Conservation (phyloP, 768 basidiomycete genomes). For the Hysterangium stoloniferum region DNA sequence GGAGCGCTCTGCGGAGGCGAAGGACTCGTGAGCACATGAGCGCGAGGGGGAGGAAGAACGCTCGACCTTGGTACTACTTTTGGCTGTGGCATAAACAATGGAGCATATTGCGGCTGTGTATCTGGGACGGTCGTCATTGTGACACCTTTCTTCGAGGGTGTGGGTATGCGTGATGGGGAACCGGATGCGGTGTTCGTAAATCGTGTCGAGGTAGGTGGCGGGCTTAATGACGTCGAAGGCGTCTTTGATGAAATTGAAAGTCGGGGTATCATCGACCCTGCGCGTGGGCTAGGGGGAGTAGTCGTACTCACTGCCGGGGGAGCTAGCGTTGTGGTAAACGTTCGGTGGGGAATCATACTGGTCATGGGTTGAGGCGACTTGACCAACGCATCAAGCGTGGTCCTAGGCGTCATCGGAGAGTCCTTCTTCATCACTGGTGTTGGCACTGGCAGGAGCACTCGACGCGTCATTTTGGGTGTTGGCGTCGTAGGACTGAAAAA, state of each 20-base stretch:
- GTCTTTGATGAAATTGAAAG: neutral
- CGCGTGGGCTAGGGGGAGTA: neutral
- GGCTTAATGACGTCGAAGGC: neutral
- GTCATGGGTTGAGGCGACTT: neutral
- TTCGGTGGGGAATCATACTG: neutral
- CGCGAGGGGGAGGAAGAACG: neutral
- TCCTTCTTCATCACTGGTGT: neutral
- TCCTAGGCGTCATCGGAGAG: neutral
- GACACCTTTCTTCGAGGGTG: neutral
- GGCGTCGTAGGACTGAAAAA: neutral
- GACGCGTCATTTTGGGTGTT: neutral
- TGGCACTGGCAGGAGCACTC: neutral
- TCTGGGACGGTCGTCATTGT: neutral
- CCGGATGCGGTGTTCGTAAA: neutral
- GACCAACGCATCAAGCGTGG: neutral
- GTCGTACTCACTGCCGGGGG: neutral
- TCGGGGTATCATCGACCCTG: neutral
- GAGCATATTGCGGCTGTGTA: neutral
- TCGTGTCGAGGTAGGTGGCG: neutral
- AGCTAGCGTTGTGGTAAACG: neutral
- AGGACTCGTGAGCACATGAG: neutral
- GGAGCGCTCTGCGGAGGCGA: neutral
- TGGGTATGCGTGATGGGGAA: neutral
- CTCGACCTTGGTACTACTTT: constrained; percentile 8
- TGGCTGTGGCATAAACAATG: constrained; percentile 5